These are phyloP conservation scores for Kodamaea neixiangensis DNA, from an alignment of 805 yeast genomes.

Conservation along the genomic window DNA sequence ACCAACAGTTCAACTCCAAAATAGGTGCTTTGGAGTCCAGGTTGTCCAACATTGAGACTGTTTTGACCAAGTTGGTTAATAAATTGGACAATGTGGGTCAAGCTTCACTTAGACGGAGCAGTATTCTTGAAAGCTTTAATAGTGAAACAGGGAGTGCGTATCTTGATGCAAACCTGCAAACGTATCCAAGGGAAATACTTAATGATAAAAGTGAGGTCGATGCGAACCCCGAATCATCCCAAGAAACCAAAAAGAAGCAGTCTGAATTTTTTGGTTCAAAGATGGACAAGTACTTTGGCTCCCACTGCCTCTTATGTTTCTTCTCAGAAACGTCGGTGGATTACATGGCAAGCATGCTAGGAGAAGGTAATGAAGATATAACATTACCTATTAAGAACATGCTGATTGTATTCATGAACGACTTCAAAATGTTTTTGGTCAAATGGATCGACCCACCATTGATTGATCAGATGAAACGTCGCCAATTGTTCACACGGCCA, in stretches of 20 bases:
- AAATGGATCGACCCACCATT: slow-evolving; percentile 36
- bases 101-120: neutral
- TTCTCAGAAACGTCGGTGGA: slow-evolving; percentile 35
- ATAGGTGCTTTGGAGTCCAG: slow-evolving; percentile 21
- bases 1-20: slow-evolving; percentile 5
- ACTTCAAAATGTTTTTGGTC: slow-evolving; percentile 18
- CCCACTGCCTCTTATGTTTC: slow-evolving; percentile 38
- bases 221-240: neutral
- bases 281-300: slow-evolving; percentile 29
- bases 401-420: slow-evolving; percentile 25
- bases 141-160: neutral
- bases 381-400: slow-evolving; percentile 30
- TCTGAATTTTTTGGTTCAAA: neutral
- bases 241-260: neutral
- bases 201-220: neutral
- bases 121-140: neutral
- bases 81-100: slow-evolving; percentile 17
- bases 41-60: slow-evolving; percentile 23
- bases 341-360: slow-evolving; percentile 33
- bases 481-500: slow-evolving; percentile 24
- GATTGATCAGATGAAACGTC: slow-evolving; percentile 20
- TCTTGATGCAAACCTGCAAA: no score
- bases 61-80: slow-evolving; percentile 19
- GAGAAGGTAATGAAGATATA: slow-evolving; percentile 20
- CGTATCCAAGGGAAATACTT: neutral